phyloP scores from a whole-genome alignment of 768 basidiomycete species.

The Suillus luteus region DNA sequence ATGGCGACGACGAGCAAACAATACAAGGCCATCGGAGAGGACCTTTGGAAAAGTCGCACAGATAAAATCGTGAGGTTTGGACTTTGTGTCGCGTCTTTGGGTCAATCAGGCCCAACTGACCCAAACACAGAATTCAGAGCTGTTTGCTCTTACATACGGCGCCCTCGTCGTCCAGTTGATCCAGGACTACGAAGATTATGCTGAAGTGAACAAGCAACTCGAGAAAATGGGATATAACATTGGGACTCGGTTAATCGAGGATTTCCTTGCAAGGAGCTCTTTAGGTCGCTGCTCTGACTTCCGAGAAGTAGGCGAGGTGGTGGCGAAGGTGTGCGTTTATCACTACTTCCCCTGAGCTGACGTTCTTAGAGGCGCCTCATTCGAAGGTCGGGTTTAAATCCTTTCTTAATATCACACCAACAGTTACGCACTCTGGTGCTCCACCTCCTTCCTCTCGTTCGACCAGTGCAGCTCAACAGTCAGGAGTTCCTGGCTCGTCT shows the following conservation, averaged over 20 bases:
- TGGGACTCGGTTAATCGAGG: conserved; percentile 93
- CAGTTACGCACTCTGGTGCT: conserved; percentile 68
- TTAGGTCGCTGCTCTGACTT: conserved; percentile 93
- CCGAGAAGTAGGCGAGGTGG: conserved; percentile 91
- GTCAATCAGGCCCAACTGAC: conserved; percentile 20
- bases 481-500: conserved; percentile 49
- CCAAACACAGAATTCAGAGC: conserved; percentile 84
- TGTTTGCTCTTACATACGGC: conserved; percentile 96
- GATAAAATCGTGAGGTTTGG: conserved; percentile 84
- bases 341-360: conserved; percentile 7
- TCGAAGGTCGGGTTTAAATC: conserved; percentile 94
- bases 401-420: conserved; percentile 90
- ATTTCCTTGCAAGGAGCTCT: conserved; percentile 92
- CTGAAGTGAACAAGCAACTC: conserved; percentile 92
- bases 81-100: conserved; percentile 19
- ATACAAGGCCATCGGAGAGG: conserved; percentile 88
- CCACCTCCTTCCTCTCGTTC: conserved; percentile 54
- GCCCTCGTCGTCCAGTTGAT: conserved; percentile 97
- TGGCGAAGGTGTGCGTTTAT: conserved; percentile 72
- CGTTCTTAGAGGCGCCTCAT: not conserved
- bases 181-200: conserved; percentile 98
- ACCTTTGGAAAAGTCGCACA: conserved; percentile 91
- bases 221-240: conserved; percentile 99
- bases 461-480: conserved; percentile 41
- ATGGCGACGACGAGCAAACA: conserved; percentile 82